Evolutionary conservation across 805 yeast genomes (phyloP), one percentile per base, ranked within the genome.

Genomic region (Metschnikowia cerradonensis): DNA sequence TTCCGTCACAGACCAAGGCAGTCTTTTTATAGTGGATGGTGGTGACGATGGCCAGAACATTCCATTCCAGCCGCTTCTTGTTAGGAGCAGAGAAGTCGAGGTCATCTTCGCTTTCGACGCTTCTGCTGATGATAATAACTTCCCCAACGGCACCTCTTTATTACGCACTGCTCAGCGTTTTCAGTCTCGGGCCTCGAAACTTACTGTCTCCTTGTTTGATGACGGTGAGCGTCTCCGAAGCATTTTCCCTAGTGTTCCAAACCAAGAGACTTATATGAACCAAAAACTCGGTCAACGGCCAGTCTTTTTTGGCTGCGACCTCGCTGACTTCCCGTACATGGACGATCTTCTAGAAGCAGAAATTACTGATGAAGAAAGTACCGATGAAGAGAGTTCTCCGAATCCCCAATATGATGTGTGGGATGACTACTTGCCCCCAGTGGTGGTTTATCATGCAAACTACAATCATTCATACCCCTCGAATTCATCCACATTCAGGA

Each of bases 131-230:
- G 20, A 51, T 4, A 56, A 63, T 10, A 83, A 83, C 49, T 82
- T 66, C 64, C 86, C 88, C 6, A 82, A 82, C 62, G 88, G 88
- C 1, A 77, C 82, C 0, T 72, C 79, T 15, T 62, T 83, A 41
- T 57, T 58, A 22, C 68, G 68, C 42, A 71, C 78, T 1, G 62
- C 69, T n/a, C 52, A 62, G 14, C 57, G 79, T 44, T 71, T 58
- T 38, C 71, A 72, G 37, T 45, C 60, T 13, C 36, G 36, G 1
- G 26, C 45, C 4, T 49, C 57, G 6, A 31, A 49, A 2, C 38
- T 53, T 15, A 45, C 33, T 15, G 36, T 51, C 17, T 53, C 58
- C 1, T 32, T 49, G 3, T 52, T 57, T 41, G 15, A 36, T 11
- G 20, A 37, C n/a, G 30, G 31, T 3, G 41, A 40, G 3, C 26